Evolutionary conservation across 768 basidiomycete genomes (phyloP), one percentile per base, ranked within the genome.

Genomic region (Thelephora aurantiotincta): DNA sequence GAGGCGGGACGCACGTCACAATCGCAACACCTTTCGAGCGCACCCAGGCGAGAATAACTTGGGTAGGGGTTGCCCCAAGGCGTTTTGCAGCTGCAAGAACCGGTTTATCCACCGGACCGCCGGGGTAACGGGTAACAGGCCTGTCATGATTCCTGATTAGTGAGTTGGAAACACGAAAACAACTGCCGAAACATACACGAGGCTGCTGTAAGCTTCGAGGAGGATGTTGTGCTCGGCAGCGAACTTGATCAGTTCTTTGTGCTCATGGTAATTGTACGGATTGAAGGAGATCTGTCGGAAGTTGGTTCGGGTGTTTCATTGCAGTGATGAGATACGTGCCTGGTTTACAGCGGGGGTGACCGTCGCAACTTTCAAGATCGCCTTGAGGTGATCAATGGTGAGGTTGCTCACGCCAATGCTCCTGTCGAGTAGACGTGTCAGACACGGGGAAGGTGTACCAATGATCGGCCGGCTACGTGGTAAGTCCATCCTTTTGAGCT

Each of bases 361-460:
- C 33, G 62, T 66, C 0, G 78, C 77, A 0, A 60, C 57, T 53
- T 71, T 72, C 46, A 77, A 46, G 3, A 85, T 51, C 2, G 59
- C 59, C 54, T 80, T 65, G 14, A 87, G 65, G 43, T 78, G 61
- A 1, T 66, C 58, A 30, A 81, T 51, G 3, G 56, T 58, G 58
- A 80, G 84, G 61, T 86, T 86, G 63, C 77, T 78, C 47, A 87
- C 80, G 14, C 82, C 82, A 46, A 82, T 81, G 58, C 75, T 80
- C 71, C 79, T 82, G 48, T 18, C 0, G 11, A 43, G 44, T 43
- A 33, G n/a, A 20, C 7, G 41, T 14, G 16, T 49, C 6, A 49
- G 26, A 20, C 19, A 19, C 44, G 5, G 9, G 33, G 36, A 41
- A 42, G 26, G 6, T 5, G 42, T 33, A 26, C 9, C 19, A 14